phyloP scores from a whole-genome alignment of 768 basidiomycete species.

The Mycena epipterygia region DNA sequence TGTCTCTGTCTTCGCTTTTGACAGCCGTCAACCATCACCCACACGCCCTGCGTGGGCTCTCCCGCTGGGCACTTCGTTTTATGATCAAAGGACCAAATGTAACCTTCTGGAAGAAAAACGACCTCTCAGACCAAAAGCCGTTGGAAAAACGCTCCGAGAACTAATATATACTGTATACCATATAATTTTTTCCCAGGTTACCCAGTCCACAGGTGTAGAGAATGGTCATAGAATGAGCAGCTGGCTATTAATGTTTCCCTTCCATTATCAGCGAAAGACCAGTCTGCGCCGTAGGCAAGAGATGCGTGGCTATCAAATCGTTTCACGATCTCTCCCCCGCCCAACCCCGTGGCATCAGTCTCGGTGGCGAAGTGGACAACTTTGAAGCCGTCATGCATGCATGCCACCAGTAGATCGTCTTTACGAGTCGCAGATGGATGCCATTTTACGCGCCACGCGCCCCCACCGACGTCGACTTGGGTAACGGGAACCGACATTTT shows the following conservation, averaged over 20 bases:
- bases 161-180: conserved; percentile 28
- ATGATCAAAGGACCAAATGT: conserved; percentile 72
- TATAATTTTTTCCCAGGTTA: conserved; percentile 48
- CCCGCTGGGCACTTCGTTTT: conserved; percentile 79
- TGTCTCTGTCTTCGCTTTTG: conserved; percentile 76
- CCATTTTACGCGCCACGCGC: conserved; percentile 97
- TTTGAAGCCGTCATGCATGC: conserved; percentile 99
- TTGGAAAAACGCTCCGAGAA: conserved; percentile 43
- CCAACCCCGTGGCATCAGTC: conserved; percentile 28
- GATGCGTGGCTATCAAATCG: conserved; percentile 84
- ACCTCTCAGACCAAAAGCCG: not conserved
- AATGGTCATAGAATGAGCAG: conserved; percentile 97
- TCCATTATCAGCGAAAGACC: conserved; percentile 67
- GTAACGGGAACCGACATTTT: conserved; percentile 70
- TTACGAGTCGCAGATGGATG: conserved; percentile 80
- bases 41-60: conserved; percentile 77
- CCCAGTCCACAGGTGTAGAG: conserved; percentile 83
- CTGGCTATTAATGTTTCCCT: conserved; percentile 77
- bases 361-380: conserved; percentile 66
- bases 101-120: conserved; percentile 65
- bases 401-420: conserved; percentile 89
- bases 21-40: conserved; percentile 75
- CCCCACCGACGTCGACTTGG: conserved; percentile 84
- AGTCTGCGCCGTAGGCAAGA: conserved; percentile 94
- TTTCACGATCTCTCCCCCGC: conserved; percentile 56